Evolutionary conservation across 2,329 filamentous ascomycete genomes (phyloP).

Genomic region (Rutstroemia sydowiana): DNA sequence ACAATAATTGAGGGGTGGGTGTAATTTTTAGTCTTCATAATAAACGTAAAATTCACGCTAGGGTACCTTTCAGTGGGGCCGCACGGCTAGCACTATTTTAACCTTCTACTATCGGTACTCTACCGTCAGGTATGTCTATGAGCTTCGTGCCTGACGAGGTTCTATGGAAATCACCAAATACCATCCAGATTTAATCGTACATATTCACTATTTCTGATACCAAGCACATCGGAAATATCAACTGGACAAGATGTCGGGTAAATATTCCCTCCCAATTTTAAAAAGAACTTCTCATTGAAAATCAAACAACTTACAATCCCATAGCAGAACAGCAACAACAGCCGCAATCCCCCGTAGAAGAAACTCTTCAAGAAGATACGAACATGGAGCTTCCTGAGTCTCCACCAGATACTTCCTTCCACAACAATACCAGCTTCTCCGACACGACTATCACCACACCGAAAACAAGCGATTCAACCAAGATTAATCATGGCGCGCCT

Average conservation of each 20-base stretch:
- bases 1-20: too few relatives aligned
- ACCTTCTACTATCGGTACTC: too few relatives aligned
- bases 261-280: neutral
- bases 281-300: neutral
- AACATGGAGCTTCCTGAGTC: slow-evolving; percentile 27
- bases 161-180: too few relatives aligned
- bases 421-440: neutral
- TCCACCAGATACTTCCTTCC: slow-evolving; percentile 14
- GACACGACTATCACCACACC: slow-evolving; percentile 1
- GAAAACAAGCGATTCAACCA: slow-evolving; percentile 8
- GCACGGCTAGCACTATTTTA: too few relatives aligned
- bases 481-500: slow-evolving; percentile 32
- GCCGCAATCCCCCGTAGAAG: neutral
- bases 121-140: too few relatives aligned
- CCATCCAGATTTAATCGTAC: neutral
- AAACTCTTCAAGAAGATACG: slow-evolving; percentile 9
- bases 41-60: too few relatives aligned
- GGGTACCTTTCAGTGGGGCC: too few relatives aligned
- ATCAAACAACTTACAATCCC: neutral
- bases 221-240: neutral
- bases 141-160: too few relatives aligned
- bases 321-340: neutral
- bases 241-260: slow-evolving; percentile 7
- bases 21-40: too few relatives aligned
- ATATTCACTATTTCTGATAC: neutral